Base-by-base conservation (phyloP, 2,329 filamentous ascomycete genomes). In the Sporothrix globosa region DNA sequence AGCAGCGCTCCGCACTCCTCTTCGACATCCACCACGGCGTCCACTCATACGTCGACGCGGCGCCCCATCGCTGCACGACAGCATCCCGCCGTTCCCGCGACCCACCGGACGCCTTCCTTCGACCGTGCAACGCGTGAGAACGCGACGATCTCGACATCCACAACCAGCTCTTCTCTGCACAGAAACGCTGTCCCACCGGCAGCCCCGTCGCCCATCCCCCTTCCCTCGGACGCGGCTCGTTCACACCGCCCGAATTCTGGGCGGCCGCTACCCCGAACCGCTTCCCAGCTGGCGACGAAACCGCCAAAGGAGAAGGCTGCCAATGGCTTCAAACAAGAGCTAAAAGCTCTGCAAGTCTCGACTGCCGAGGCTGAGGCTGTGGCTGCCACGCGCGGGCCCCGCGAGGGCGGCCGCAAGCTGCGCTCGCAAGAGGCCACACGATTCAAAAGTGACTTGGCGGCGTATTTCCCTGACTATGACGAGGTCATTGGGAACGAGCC, bases 401-500 rank as follows among this genome's bases (percentile, higher is more conserved):
- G 48, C 44, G 83, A 88, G 72, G 90, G 92, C 75, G 91, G 94
- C 74, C 86, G 87, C 76, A 95, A 93, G 78, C 83, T 97, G 78
- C 88, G 95, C 73, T 97, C 93, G 68, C 92, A 96, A 76, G 93
- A 97, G 76, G 91, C 91, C 13, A 90, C 90, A 67, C 87, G 92
- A 75, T 90, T 93, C 81, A 97, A 96, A 84, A 97, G 93, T 81
- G 94, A 97, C 77, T 85, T 98, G 72, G 90, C 93, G 50, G 87
- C 89, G 63, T 98, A 97, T 81, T 97, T 98, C 77, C 90, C 92
- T 68, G 94, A 96, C 77, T 98, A 97, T 80, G 94, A 97, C 80
- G 92, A 97, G 78, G 88, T 97, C 74, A 93, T 98, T 81, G 93
- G 92, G 73, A 92, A 96, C 77, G 90, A 92, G 73, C 88, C 90